Evolutionary conservation across 495 filamentous ascomycete genomes (phyloP).

Genomic region (Aspergillus bertholletiae): DNA sequence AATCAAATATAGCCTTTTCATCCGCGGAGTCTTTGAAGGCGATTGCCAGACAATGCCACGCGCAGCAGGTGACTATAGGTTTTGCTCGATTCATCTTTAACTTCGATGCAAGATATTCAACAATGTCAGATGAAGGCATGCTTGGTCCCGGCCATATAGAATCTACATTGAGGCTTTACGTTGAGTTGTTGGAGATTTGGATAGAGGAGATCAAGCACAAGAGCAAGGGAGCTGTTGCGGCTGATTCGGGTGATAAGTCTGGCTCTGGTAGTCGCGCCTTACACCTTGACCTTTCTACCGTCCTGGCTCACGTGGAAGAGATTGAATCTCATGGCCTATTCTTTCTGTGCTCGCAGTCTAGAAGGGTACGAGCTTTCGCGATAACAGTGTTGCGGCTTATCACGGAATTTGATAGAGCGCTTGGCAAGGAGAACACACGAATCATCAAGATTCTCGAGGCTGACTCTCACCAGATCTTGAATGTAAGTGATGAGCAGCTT

Average conservation of each 20-base stretch:
- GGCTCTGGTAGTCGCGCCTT: constrained; percentile 56
- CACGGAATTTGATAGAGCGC: constrained; percentile 86
- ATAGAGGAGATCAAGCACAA: constrained; percentile 93
- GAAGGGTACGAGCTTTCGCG: constrained; percentile 81
- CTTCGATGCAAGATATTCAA: constrained; percentile 94
- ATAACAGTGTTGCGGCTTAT: constrained; percentile 89
- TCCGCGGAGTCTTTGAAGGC: constrained; percentile 92
- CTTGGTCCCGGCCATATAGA: constrained; percentile 93
- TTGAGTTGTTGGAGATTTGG: constrained; percentile 93
- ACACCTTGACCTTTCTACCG: constrained; percentile 80
- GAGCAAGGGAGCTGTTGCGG: constrained; percentile 63
- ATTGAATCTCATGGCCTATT: constrained; percentile 97
- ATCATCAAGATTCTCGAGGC: constrained; percentile 91
- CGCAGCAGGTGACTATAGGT: constrained; percentile 93
- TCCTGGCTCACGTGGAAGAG: constrained; percentile 91
- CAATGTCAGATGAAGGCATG: constrained; percentile 98
- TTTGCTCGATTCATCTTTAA: constrained; percentile 97
- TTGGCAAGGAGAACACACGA: constrained; percentile 74
- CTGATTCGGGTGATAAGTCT: constrained; percentile 57
- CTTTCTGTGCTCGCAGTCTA: constrained; percentile 94
- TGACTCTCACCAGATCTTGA: constrained; percentile 82
- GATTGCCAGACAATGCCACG: constrained; percentile 88
- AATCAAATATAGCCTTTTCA: constrained; percentile 85
- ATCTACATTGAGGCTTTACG: constrained; percentile 85
- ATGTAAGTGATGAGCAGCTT: constrained; percentile 87